Evolutionary conservation across 257 asterid species (phyloP).

Genomic region (Salvia rosmarinus): DNA sequence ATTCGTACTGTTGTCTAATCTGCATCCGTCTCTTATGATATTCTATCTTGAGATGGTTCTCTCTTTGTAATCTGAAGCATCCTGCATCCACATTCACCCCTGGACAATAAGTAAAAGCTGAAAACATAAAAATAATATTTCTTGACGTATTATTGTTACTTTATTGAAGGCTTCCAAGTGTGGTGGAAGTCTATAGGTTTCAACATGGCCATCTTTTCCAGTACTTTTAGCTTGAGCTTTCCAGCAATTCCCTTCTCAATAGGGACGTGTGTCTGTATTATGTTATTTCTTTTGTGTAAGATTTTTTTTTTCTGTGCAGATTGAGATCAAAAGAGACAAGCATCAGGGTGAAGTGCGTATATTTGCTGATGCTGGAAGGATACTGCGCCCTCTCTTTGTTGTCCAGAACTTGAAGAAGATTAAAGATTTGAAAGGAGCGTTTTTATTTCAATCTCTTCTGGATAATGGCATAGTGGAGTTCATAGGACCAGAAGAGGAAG

Average conservation of each 20-base stretch:
- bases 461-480: conserved; percentile 76
- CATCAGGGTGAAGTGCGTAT: conserved; percentile 78
- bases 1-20: not conserved
- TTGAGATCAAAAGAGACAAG: conserved; percentile 80
- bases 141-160: not conserved
- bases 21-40: not conserved
- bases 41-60: conserved; percentile 23
- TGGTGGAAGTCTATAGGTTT: conserved; percentile 7
- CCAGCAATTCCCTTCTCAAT: not conserved
- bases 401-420: conserved; percentile 68
- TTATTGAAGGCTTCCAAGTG: not conserved
- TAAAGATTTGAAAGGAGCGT: conserved; percentile 60
- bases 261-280: not conserved
- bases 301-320: conserved; percentile 46
- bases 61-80: conserved; percentile 16
- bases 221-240: not conserved
- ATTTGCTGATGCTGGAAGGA: conserved; percentile 92
- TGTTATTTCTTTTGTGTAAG: conserved; percentile 6
- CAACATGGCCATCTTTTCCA: not conserved
- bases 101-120: not conserved
- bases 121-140: conserved; percentile 12
- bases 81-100: not conserved
- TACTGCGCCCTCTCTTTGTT: conserved; percentile 89
- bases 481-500: conserved; percentile 95
- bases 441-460: conserved; percentile 62